Evolutionary conservation across 2,329 filamentous ascomycete species (phyloP), one percentile per base, ranked within the genome.

Genomic region (Penicillium polonicum): DNA sequence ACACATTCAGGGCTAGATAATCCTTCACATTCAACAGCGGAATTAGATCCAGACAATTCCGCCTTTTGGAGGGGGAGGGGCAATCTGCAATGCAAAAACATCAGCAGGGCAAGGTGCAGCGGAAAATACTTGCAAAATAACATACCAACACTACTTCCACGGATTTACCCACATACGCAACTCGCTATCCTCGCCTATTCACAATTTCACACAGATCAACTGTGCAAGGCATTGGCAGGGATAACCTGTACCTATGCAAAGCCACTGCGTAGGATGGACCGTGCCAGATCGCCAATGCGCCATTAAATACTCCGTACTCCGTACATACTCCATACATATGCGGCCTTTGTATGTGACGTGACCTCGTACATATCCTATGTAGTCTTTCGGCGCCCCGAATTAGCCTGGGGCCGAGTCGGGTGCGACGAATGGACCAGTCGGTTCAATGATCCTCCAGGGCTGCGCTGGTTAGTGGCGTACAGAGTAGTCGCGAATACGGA

Each of bases 351-450:
- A 45, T 35, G 41, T 36, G 50, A 52, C 31, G 7, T 52, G 46
- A 41, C 49, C 23, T 35, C 27, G 23, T 43, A 39, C 25, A 33
- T 35, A n/a, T 42, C 19, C 12, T n/a, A 19, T 27, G 23, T 55
- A 15, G 44, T 29, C 6, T 35, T 48, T 54, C 55, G 48, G 60
- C 43, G 57, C 60, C 23, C 46, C n/a, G 7, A 45, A 31, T 41
- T 48, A 19, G 23, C 33, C 52, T 60, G 56, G 59, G 42, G 19
- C 63, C 60, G 59, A 62, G 23, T 61, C 63, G 63, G 62, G 59
- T 65, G 63, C 59, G 61, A 66, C 61, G 36, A 42, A 43, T 59
- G 46, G 52, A 52, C 61, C 51, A 59, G 60, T 60, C 58, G 55
- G 42, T 60, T 65, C 59, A 58, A 52, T 55, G 56, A 61, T 64